A percentile compares a stretch with the other conserved stretches of the same genome.
Conservation (phyloP, 2,329 filamentous ascomycete genomes). For the Chrysoporthe puriensis region DNA sequence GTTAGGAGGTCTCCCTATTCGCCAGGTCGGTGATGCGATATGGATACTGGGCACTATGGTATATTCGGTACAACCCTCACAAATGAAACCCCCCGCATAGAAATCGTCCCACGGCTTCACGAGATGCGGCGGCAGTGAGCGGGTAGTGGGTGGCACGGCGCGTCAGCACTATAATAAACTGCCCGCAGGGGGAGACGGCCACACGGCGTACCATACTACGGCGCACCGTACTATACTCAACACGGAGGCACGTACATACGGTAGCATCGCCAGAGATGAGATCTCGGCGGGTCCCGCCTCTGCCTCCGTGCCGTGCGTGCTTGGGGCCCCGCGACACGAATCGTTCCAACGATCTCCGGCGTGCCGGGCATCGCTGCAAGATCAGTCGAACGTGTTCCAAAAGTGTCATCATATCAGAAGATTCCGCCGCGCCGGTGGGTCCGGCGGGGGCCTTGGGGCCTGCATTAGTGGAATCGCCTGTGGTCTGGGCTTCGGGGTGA, state of each 20-base stretch:
- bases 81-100: not conserved
- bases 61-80: too few relatives aligned
- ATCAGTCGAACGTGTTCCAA: not conserved
- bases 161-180: too few relatives aligned
- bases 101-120: not conserved
- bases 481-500: constrained; percentile 22
- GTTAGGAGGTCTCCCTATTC: too few relatives aligned
- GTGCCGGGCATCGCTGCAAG: not conserved
- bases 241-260: too few relatives aligned
- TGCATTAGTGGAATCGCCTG: constrained; percentile 9
- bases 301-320: too few relatives aligned
- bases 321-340: constrained; percentile 19
- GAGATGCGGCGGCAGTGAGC: not conserved
- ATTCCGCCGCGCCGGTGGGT: constrained; percentile 8
- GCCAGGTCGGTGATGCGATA: too few relatives aligned
- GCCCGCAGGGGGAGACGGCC: too few relatives aligned
- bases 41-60: too few relatives aligned
- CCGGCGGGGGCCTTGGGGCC: not conserved
- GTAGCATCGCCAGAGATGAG: not conserved
- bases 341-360: constrained; percentile 12
- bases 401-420: constrained; percentile 16
- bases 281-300: constrained; percentile 6
- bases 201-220: not conserved
- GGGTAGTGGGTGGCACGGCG: too few relatives aligned
- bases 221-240: too few relatives aligned